phyloP scores from a whole-genome alignment of 257 asterid species.

The Plantago ovata region DNA sequence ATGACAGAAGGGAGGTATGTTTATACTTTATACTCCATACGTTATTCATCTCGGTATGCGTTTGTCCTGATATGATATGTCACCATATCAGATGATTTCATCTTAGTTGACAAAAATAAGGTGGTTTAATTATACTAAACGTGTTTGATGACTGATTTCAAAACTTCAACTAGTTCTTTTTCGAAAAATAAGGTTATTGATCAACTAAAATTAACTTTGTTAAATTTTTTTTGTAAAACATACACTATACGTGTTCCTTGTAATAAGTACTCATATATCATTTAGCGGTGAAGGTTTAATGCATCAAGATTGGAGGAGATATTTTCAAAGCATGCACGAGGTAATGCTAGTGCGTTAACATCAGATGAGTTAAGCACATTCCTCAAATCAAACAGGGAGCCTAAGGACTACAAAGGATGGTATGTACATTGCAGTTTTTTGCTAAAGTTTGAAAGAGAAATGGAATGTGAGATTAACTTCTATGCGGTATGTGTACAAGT shows the following conservation, averaged over 20 bases:
- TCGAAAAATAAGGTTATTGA: too few species aligned
- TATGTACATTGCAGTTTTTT: conserved; percentile 25
- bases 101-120: too few species aligned
- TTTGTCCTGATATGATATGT: too few species aligned
- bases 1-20: conserved; percentile 81
- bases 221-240: too few species aligned
- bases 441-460: too few species aligned
- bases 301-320: conserved; percentile 64
- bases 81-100: too few species aligned
- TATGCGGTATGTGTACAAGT: conserved; percentile 27
- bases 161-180: too few species aligned
- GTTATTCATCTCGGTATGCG: not conserved
- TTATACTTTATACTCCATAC: not conserved
- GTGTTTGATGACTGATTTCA: too few species aligned
- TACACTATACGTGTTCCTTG: too few species aligned
- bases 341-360: conserved; percentile 47
- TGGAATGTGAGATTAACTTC: too few species aligned
- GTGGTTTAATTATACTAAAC: too few species aligned
- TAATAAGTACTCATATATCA: not conserved
- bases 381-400: conserved; percentile 59
- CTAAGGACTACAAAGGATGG: conserved; percentile 78
- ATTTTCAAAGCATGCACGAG: conserved; percentile 48
- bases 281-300: conserved; percentile 48
- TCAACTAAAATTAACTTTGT: too few species aligned
- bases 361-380: conserved; percentile 47